A percentile compares a stretch with the other conserved stretches of the same genome.
Conservation (phyloP, 2,329 filamentous ascomycete species). For the Sphaerulina vaccinii region DNA sequence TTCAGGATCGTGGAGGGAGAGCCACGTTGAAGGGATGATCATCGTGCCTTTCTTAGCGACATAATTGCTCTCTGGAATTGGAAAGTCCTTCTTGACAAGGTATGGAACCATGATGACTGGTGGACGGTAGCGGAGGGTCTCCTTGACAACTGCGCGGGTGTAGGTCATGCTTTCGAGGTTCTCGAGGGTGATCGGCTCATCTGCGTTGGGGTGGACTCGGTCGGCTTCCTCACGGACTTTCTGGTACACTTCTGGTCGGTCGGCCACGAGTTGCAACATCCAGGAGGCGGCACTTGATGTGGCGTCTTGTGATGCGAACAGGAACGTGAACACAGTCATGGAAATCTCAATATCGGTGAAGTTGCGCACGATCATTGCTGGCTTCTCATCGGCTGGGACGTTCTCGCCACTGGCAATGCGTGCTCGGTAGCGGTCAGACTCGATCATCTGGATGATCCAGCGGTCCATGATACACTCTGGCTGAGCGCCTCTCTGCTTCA, state of each 20-base stretch:
- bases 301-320: conserved; percentile 87
- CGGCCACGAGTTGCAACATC: conserved; percentile 91
- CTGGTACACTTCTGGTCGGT: conserved; percentile 88
- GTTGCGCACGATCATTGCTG: conserved; percentile 77
- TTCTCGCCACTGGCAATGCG: conserved; percentile 69
- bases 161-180: conserved; percentile 81
- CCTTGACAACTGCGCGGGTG: conserved; percentile 87
- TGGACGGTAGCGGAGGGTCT: conserved; percentile 88
- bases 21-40: conserved; percentile 88
- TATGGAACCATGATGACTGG: conserved; percentile 98
- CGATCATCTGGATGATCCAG: conserved; percentile 86
- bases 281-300: conserved; percentile 91
- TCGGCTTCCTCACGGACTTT: conserved; percentile 77
- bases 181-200: conserved; percentile 65
- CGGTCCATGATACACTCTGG: conserved; percentile 92
- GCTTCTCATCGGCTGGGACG: conserved; percentile 73
- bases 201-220: conserved; percentile 30
- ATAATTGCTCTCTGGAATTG: conserved; percentile 74
- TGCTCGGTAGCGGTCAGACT: conserved; percentile 78
- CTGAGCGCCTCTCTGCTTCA: conserved; percentile 80
- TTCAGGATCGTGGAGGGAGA: conserved; percentile 87
- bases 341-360: conserved; percentile 90
- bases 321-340: conserved; percentile 71
- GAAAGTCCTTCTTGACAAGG: conserved; percentile 90
- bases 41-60: conserved; percentile 95